A percentile compares a stretch with the other conserved stretches of the same genome.
Conservation (phyloP, 2,329 filamentous ascomycete species). For the Pseudogymnoascus pannorum region DNA sequence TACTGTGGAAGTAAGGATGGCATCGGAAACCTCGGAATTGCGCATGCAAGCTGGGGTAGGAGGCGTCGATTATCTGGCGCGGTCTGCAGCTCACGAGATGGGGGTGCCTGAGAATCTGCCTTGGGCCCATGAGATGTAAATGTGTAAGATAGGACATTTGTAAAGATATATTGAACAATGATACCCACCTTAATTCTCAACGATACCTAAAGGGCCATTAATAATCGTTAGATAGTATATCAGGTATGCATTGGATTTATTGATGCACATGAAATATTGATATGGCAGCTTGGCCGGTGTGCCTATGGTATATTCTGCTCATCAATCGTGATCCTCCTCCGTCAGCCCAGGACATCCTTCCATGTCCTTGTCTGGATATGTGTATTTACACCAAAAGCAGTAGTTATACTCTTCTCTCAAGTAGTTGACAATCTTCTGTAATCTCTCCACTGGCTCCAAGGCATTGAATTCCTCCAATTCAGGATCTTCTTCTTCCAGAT, state of each 20-base stretch:
- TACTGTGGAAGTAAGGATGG: slow-evolving; percentile 16
- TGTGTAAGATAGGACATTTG: slow-evolving; percentile 10
- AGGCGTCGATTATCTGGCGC: slow-evolving; percentile 10
- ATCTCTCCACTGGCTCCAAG: slow-evolving; percentile 56
- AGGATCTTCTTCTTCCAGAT: slow-evolving; percentile 69
- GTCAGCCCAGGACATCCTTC: slow-evolving; percentile 82
- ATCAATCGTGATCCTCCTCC: slow-evolving; percentile 70
- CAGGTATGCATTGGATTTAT: neutral
- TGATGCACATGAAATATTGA: neutral
- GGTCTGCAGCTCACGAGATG: slow-evolving; percentile 20
- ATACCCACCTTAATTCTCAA: slow-evolving; percentile 4
- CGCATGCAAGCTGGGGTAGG: slow-evolving; percentile 6
- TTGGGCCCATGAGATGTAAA: slow-evolving; percentile 16
- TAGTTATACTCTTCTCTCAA: slow-evolving; percentile 68
- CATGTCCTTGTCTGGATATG: slow-evolving; percentile 66
- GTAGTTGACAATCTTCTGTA: slow-evolving; percentile 59
- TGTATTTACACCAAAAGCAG: slow-evolving; percentile 94
- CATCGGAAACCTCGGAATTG: slow-evolving; percentile 9
- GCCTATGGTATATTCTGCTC: neutral
- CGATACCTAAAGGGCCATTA: too few relatives aligned
- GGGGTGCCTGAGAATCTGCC: slow-evolving; percentile 19
- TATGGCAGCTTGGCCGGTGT: neutral
- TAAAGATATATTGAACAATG: slow-evolving; percentile 2
- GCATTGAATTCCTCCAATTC: slow-evolving; percentile 76
- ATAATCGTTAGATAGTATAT: neutral